Evolutionary conservation across 2,329 filamentous ascomycete species (phyloP), one percentile per base, ranked within the genome.

Genomic region (Rosellinia necatrix): DNA sequence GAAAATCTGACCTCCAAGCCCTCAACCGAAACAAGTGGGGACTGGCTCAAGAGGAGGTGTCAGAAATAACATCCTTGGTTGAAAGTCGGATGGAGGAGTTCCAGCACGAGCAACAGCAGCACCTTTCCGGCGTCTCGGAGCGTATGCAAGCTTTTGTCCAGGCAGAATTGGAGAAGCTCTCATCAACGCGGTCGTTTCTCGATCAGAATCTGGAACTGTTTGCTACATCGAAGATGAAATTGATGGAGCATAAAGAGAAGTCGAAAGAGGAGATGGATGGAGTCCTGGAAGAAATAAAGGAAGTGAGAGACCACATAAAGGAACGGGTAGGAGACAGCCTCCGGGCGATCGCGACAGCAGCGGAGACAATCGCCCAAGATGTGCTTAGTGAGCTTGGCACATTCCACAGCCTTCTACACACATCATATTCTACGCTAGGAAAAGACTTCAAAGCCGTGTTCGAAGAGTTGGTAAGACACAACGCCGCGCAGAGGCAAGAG

Each of bases 211-310:
- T 89, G 7, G 75, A 80, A 6, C 80, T 81, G 0, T 91, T 96
- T 64, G 80, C 85, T 34, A 77, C 81, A 15, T 90, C 89, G 0
- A 86, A 88, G 70, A 77, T 79, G 47, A 83, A 89, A 63, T 81
- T 96, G 13, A 81, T 89, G 22, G 78, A 83, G 37, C 86, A 89
- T 66, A 89, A 86, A 53, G 78, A 81, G 21, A 78, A 81, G 59
- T 88, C 91, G 2, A 90, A 89, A 66, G 86, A 92, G 43, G 89
- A 92, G 53, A 92, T 97, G 90, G 92, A 97, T 66, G 79, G 84
- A n/a, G 88, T 96, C 1, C 80, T 99, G 8, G 90, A 94, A 66
- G 93, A 96, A 70, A 96, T 97, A 71, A 92, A 92, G 70, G 85
- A 84, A n/a, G 80, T 97, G 21, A 85, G 93, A 19, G 90, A 96